Evolutionary conservation across 1,284 basidiomycete species (phyloP), one percentile per base, ranked within the genome.

Genomic region (Afroboletus lepidellus): DNA sequence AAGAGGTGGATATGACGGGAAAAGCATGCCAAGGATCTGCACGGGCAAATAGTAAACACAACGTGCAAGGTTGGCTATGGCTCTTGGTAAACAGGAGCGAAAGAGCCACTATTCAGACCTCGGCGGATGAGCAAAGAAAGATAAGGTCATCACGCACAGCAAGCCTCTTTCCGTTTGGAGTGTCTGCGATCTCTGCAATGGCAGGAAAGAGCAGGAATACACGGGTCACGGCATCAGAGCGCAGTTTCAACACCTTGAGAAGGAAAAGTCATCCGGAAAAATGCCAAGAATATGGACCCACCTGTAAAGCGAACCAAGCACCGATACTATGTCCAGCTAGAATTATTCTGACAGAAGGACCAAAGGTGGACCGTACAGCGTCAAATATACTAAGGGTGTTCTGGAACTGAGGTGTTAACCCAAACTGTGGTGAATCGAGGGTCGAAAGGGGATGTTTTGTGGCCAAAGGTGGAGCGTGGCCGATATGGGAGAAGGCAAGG

Each of bases 251-350:
- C 25, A 78, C 69, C 82, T 83, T 52, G 32, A 30, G 41, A 42
- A 43, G 48, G 41, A 18, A 18, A 8, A 16, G 33, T 34, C 16
- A 18, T 8, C 5, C 4, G 33, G 33, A 4, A 34, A n/a, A 34
- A 8, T 34, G 29, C 32, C 8, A 36, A 41, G 41, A 20, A 32
- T 23, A 41, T 47, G 32, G 36, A 53, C 64, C 34, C 41, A 79
- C 83, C 70, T 85, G 79, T n/a, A 79, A 59, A 13, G 75, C 62
- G 48, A 86, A 72, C 82, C 83, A 87, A 5, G 77, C 64, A 2
- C 83, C 83, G 23, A 85, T 75, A 56, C 83, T 85, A 55, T 86
- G 84, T 8, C 79, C 83, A 24, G 75, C 66, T 0, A 86, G 24
- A 6, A 84, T 62, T 13, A 84, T 61, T 46, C 68, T 74, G 8